Base-by-base conservation (phyloP, 208 protist species). In the Crithidia thermophila region DNA sequence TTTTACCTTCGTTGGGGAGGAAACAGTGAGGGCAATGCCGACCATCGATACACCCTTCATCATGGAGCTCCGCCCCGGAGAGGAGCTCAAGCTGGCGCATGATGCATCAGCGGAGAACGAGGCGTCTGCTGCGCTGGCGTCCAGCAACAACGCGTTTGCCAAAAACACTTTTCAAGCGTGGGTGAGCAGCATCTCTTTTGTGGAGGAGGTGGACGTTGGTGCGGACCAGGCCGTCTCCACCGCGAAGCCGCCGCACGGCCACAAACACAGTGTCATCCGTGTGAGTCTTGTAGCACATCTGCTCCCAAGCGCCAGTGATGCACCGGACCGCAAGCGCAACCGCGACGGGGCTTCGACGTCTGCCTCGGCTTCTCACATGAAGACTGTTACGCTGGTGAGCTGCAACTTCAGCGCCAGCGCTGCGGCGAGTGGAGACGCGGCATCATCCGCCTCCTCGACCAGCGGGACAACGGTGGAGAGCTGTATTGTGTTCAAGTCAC, bases 31-130 rank as follows among this genome's bases (percentile, higher is more conserved):
- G n/a, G 2, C 8, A 11, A 87, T 89, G 83, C 79, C 83, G 7
- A 52, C 50, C 0, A 69, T 89, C 28, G 74, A 74, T 20, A 85
- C 77, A 0, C 83, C 83, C 0, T 89, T 86, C 47, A 31, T 82
- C 7, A 79, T 79, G 50, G 73, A 82, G 55, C 67, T 89, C 28
- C 72, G 43, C 25, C 64, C 72, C 30, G 71, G 62, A 4, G 80
- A 85, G 69, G 69, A 82, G 43, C 58, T 89, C 21, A 59, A 62
- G 45, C 47, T 88, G 18, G 39, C 73, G 1, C 55, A 47, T 9
- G 53, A 23, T 49, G 46, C 20, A 21, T 39, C 18, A 33, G n/a
- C 31, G 27, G 28, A 28, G 36, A 16, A 46, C 8, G 67, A 60
- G 5, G 46, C 47, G 6, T 71, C 50, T 1, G 43, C 23, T 1